phyloP scores from a whole-genome alignment of 2,329 filamentous ascomycete species.

The Spiromastix sp. region DNA sequence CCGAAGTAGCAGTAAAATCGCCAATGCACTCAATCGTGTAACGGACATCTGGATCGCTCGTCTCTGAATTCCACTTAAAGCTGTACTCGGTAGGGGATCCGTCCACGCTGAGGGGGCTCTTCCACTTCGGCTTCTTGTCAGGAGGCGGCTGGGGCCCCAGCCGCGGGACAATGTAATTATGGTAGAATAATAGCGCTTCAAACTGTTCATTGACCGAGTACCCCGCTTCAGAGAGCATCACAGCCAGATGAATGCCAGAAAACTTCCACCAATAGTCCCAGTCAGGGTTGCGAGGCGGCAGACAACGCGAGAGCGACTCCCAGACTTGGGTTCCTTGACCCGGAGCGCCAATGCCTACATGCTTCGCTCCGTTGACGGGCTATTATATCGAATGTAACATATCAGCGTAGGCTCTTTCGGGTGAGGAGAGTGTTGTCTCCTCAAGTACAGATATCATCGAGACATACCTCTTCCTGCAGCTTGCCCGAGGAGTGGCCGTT shows the following conservation, averaged over 20 bases:
- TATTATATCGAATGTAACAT: no score
- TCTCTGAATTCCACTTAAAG: not conserved
- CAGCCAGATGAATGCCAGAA: not conserved
- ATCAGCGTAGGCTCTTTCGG: no score
- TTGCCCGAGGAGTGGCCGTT: no score
- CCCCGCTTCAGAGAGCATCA: not conserved
- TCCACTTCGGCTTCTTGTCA: not conserved
- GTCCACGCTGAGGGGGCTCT: not conserved
- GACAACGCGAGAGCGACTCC: not conserved
- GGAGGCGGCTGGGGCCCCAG: no score
- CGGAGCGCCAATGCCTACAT: no score
- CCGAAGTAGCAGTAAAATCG: conserved; percentile 8
- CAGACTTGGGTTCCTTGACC: no score
- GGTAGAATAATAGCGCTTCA: not conserved
- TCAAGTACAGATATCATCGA: no score
- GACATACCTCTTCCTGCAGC: no score
- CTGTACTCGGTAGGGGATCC: no score
- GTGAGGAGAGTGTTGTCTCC: no score
- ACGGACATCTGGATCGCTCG: not conserved
- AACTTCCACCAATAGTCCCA: conserved; percentile 2
- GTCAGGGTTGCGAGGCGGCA: not conserved
- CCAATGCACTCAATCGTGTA: conserved; percentile 12
- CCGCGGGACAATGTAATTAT: not conserved
- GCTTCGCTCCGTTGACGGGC: no score
- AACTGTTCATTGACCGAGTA: conserved; percentile 1